phyloP scores from a whole-genome alignment of 306 rosid genomes.

The Prunus salicina region DNA sequence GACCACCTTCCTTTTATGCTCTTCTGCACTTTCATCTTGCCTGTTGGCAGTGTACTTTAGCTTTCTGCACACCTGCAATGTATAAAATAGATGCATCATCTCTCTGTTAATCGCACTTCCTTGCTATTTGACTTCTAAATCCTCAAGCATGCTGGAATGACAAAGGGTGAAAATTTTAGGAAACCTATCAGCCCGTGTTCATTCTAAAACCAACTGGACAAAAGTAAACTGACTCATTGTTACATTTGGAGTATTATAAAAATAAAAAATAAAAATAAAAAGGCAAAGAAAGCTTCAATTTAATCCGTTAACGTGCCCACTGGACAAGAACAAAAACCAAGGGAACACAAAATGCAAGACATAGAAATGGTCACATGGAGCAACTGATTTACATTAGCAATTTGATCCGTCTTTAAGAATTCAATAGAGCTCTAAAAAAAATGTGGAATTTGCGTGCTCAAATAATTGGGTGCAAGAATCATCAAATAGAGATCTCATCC shows the following conservation, averaged over 20 bases:
- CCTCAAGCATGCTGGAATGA: background rate
- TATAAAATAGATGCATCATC: background rate
- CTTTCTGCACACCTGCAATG: constrained; percentile 66
- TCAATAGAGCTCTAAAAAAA: constrained; percentile 62
- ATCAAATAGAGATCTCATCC: constrained; percentile 68
- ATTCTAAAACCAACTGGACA: background rate
- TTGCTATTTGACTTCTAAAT: no score
- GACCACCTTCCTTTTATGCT: constrained; percentile 25
- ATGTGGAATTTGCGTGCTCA: constrained; percentile 54
- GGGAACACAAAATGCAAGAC: background rate
- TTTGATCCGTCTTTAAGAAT: constrained; percentile 57
- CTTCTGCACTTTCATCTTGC: constrained; percentile 28
- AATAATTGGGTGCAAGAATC: constrained; percentile 45
- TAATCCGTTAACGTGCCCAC: no score
- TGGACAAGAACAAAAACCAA: background rate
- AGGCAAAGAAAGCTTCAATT: background rate
- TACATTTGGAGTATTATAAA: background rate
- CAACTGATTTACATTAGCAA: constrained; percentile 46
- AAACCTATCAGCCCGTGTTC: background rate
- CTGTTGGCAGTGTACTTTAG: constrained; percentile 39
- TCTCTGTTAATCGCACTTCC: no score
- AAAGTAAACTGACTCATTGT: background rate
- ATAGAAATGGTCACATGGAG: constrained; percentile 50
- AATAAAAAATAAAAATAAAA: background rate
- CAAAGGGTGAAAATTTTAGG: background rate